Conservation (phyloP, 1,284 basidiomycete species). For the Clitocybe nebularis region DNA sequence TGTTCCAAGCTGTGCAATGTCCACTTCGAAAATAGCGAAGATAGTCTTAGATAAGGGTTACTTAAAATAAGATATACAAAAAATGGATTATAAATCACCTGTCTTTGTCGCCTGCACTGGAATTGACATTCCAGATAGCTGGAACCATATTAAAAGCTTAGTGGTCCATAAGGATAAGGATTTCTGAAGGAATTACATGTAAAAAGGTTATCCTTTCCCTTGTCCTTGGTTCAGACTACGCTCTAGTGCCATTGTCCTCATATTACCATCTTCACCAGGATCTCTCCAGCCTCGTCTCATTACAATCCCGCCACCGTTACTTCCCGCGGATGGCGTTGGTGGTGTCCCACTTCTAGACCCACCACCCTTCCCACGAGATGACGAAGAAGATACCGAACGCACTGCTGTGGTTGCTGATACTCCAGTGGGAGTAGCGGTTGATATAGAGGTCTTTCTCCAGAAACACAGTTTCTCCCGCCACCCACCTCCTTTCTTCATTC, state of each 20-base stretch:
- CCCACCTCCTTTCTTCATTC: conserved; percentile 36
- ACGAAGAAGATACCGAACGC: conserved; percentile 22
- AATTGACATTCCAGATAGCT: no score
- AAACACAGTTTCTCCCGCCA: conserved; percentile 43
- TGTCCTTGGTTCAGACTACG: conserved; percentile 33
- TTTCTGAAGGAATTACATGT: no score
- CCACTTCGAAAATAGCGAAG: no score
- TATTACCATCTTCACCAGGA: conserved; percentile 14
- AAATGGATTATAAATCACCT: no score
- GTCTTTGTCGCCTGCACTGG: no score
- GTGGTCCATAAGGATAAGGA: no score
- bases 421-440: not conserved
- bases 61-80: no score
- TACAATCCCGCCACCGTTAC: conserved; percentile 17
- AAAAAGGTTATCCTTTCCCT: no score
- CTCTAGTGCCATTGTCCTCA: conserved; percentile 23
- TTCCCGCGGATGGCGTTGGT: conserved; percentile 14
- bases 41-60: no score
- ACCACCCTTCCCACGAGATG: conserved; percentile 32
- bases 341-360: conserved; percentile 36
- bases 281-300: conserved; percentile 22
- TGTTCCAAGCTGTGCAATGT: no score
- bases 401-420: not conserved
- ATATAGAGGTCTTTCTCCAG: conserved; percentile 15
- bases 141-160: no score